A percentile compares a stretch with the other conserved stretches of the same genome.
Conservation (phyloP, 2,329 filamentous ascomycete genomes). For the Botryotinia calthae region DNA sequence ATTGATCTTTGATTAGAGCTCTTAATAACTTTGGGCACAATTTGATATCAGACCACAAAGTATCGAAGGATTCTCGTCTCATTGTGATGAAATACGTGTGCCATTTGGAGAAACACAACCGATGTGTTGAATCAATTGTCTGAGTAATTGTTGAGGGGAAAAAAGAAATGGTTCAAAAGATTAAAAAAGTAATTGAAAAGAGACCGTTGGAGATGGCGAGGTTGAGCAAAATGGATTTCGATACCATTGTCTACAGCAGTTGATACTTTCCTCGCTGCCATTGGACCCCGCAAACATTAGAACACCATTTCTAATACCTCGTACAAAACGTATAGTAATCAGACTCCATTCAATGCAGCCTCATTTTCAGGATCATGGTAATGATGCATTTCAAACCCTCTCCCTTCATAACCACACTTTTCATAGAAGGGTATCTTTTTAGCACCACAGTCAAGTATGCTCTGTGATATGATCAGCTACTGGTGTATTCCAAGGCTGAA, state of each 20-base stretch:
- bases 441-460: constrained; percentile 92
- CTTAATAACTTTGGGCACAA: not conserved
- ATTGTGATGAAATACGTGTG: not conserved
- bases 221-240: not conserved
- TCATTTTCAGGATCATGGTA: constrained; percentile 56
- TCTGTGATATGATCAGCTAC: constrained; percentile 47
- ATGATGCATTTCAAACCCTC: constrained; percentile 93
- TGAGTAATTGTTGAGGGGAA: not conserved
- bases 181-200: not conserved
- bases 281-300: not conserved
- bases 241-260: not conserved
- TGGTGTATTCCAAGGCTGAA: no score
- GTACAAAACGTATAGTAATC: not conserved
- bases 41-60: not conserved
- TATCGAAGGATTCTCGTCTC: not conserved
- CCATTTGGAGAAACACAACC: not conserved
- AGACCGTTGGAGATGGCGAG: not conserved
- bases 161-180: not conserved
- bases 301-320: not conserved
- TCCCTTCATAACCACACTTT: constrained; percentile 72
- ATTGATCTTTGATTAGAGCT: not conserved
- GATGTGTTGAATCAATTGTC: no score
- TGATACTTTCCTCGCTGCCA: not conserved
- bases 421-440: constrained; percentile 96
- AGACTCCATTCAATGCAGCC: constrained; percentile 23